Percentiles rank a stretch among this genome's conserved stretches.
Conservation (phyloP, 352 stramenopile species). For the Pythium periplocum region DNA sequence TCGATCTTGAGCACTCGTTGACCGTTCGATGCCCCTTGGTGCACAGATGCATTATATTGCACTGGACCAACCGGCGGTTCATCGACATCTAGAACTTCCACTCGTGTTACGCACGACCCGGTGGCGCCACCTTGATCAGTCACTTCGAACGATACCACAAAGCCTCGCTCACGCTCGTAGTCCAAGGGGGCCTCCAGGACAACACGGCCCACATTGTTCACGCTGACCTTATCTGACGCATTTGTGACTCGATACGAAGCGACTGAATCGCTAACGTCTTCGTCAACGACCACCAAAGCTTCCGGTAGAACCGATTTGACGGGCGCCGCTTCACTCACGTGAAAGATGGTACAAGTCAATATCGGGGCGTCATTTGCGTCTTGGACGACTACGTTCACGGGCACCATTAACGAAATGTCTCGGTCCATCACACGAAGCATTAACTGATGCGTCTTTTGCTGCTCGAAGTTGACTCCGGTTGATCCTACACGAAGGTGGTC, state of each 20-base stretch:
- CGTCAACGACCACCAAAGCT: constrained; percentile 20
- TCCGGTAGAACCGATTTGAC: constrained; percentile 9
- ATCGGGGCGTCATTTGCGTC: constrained; percentile 26
- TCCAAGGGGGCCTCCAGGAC: constrained; percentile 26
- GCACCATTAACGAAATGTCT: constrained; percentile 4
- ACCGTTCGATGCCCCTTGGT: constrained; percentile 17
- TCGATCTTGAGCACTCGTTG: constrained; percentile 10
- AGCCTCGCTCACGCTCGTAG: constrained; percentile 25
- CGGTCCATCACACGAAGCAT: constrained; percentile 14
- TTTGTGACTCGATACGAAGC: constrained; percentile 23
- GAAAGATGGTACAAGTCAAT: constrained; percentile 7
- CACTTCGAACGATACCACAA: constrained; percentile 27
- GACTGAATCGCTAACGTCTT: constrained; percentile 17
- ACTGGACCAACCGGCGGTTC: constrained; percentile 27
- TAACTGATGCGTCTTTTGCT: constrained; percentile 7
- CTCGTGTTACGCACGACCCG: constrained; percentile 22
- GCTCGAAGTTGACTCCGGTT: constrained; percentile 32
- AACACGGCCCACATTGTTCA: constrained; percentile 26
- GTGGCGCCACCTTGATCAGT: constrained; percentile 27
- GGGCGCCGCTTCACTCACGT: constrained; percentile 20
- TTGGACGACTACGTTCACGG: constrained; percentile 11
- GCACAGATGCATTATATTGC: constrained; percentile 28
- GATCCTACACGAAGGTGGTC: constrained; percentile 27
- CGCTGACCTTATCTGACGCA: constrained; percentile 19
- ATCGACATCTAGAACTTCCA: constrained; percentile 37